Conservation (phyloP, 371 early-diverging fungal species). For the Vavraia culicis region DNA sequence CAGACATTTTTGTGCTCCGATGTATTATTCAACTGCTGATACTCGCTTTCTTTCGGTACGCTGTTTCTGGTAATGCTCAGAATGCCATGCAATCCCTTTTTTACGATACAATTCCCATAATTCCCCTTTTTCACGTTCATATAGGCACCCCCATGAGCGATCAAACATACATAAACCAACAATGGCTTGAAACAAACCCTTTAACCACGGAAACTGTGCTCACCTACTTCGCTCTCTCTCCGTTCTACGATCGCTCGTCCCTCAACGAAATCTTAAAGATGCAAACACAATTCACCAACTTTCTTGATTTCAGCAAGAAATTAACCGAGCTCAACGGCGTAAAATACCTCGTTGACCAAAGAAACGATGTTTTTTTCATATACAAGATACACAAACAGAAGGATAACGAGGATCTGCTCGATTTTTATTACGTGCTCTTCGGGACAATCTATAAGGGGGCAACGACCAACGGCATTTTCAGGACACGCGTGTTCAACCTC, state of each 20-base stretch:
- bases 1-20: no score
- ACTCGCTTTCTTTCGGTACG: no score
- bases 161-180: no score
- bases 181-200: slow-evolving; percentile 23
- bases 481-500: slow-evolving; percentile 14
- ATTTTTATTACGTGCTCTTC: slow-evolving; percentile 21
- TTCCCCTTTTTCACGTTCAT: no score
- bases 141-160: no score
- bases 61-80: no score
- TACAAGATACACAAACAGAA: slow-evolving; percentile 13
- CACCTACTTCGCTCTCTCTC: slow-evolving; percentile 72
- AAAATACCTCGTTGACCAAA: slow-evolving; percentile 8
- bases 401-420: slow-evolving; percentile 12
- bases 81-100: no score
- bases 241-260: slow-evolving; percentile 77
- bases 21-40: no score
- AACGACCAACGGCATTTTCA: slow-evolving; percentile 21
- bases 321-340: slow-evolving; percentile 22
- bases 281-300: slow-evolving; percentile 65
- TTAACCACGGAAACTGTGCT: slow-evolving; percentile 53
- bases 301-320: slow-evolving; percentile 4
- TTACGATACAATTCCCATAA: no score
- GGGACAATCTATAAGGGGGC: slow-evolving; percentile 25
- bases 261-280: slow-evolving; percentile 77
- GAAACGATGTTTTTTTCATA: slow-evolving; percentile 20